A percentile compares a stretch with the other conserved stretches of the same genome.
These are phyloP conservation scores for Fusarium concolor DNA, from an alignment of 2,329 filamentous ascomycete species.

Conservation along the genomic window DNA sequence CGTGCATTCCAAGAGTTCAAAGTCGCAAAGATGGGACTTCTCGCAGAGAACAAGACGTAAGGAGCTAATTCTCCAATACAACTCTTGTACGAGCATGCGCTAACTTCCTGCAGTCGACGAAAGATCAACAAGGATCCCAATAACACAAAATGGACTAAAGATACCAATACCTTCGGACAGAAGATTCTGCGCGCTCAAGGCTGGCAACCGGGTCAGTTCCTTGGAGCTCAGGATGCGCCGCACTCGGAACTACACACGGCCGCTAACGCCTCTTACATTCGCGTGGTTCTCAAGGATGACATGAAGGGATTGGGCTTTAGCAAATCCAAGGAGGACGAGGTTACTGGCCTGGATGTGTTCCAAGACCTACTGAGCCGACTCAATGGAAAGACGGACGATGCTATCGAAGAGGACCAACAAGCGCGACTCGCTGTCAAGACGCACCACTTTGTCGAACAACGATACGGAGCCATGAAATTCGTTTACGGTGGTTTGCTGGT, in stretches of 20 bases:
- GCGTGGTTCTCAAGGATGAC: constrained; percentile 88
- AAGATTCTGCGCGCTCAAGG: constrained; percentile 89
- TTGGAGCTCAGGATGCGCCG: constrained; percentile 81
- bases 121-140: constrained; percentile 94
- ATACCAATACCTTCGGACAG: constrained; percentile 86
- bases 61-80: not conserved
- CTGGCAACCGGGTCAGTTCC: constrained; percentile 86
- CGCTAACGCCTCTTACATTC: constrained; percentile 87
- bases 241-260: constrained; percentile 82
- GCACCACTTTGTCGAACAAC: constrained; percentile 77
- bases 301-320: constrained; percentile 90
- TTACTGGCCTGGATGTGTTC: constrained; percentile 88
- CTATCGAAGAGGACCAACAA: constrained; percentile 76
- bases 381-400: constrained; percentile 86
- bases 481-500: constrained; percentile 82
- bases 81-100: not conserved
- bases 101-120: constrained; percentile 50
- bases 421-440: constrained; percentile 77
- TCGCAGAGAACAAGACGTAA: constrained; percentile 53
- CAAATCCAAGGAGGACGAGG: constrained; percentile 77
- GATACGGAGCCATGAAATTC: constrained; percentile 86
- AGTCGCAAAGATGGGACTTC: constrained; percentile 51
- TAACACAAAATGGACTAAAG: constrained; percentile 91
- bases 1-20: constrained; percentile 14
- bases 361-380: constrained; percentile 87